phyloP scores from a whole-genome alignment of 306 rosid species.

The Senna tora region DNA sequence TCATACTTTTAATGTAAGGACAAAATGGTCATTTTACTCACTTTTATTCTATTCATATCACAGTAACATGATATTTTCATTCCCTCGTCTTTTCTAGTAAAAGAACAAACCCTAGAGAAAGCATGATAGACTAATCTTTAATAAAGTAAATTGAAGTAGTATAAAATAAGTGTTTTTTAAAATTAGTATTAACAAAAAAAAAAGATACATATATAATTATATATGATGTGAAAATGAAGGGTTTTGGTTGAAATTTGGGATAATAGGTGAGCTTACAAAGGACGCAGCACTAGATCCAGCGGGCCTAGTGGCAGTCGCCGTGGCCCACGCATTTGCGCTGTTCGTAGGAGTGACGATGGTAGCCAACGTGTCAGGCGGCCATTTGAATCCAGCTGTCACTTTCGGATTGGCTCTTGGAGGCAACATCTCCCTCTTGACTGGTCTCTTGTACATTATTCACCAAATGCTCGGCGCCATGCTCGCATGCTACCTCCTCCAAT shows the following conservation, averaged over 20 bases:
- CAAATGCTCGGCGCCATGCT: constrained; percentile 51
- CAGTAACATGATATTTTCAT: no score
- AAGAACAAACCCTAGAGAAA: no score
- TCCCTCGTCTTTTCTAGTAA: no score
- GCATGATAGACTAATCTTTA: no score
- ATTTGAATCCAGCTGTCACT: constrained; percentile 87
- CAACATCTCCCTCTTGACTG: constrained; percentile 65
- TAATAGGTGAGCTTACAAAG: constrained; percentile 61
- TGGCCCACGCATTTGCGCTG: constrained; percentile 78
- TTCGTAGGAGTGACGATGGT: constrained; percentile 82
- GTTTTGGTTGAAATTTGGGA: constrained; percentile 7
- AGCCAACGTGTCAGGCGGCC: constrained; percentile 85
- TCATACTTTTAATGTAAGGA: no score
- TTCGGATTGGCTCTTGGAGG: constrained; percentile 86
- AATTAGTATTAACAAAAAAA: no score
- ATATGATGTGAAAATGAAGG: no score
- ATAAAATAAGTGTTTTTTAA: no score
- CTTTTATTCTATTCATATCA: no score
- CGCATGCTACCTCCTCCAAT: constrained; percentile 53
- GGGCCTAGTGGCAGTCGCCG: constrained; percentile 69
- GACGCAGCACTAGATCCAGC: constrained; percentile 61
- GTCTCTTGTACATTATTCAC: constrained; percentile 72
- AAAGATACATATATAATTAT: no score
- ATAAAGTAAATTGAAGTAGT: no score
- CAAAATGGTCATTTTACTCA: no score